Base-by-base conservation (phyloP, 176 grass and related monocot genomes). In the Carex scoparia region DNA sequence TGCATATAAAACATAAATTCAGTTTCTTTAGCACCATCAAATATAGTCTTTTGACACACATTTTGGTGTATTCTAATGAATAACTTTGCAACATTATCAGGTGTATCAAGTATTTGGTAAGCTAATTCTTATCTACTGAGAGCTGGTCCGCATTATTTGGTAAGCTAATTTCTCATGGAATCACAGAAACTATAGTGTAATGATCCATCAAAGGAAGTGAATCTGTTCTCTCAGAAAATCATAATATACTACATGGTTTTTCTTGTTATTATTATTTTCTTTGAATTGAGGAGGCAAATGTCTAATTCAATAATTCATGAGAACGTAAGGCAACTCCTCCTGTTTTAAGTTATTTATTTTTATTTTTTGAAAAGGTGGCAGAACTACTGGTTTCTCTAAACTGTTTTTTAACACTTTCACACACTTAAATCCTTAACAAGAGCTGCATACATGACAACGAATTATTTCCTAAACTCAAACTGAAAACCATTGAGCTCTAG, bases 1-100 rank as follows among this genome's bases (percentile, higher is more conserved):
- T 56, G 42, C 3, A 89, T 83, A 38, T 49, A 4, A 84, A 30
- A 83, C 62, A 68, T 71, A 46, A 67, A 19, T 1, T 59, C 69
- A 67, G 10, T 69, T 46, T 78, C 51, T 18, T 78, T 77, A 77
- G 73, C 49, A 77, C 23, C 48, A 30, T 55, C 11, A 35, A 51
- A 15, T 40, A 48, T 11, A 49, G n/a, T 31, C 11, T 14, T 31
- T 77, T 78, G 2, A 1, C 4, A 57, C 46, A 32, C 72, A 79
- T 46, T 46, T 46, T 35, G 64, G 65, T 27, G 80, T 35, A 0
- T 69, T 80, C 80, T 78, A 33, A 63, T 58, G 28, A 74, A 58
- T 15, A 51, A 57, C 6, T 28, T 84, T 61, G 79, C 10, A 68
- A 72, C 19, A 28, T 38, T 53, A 4, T 54, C 18, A 14, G 0